These are phyloP conservation scores for Angomonas ambiguus DNA, from an alignment of 208 protist species.

Conservation along the genomic window DNA sequence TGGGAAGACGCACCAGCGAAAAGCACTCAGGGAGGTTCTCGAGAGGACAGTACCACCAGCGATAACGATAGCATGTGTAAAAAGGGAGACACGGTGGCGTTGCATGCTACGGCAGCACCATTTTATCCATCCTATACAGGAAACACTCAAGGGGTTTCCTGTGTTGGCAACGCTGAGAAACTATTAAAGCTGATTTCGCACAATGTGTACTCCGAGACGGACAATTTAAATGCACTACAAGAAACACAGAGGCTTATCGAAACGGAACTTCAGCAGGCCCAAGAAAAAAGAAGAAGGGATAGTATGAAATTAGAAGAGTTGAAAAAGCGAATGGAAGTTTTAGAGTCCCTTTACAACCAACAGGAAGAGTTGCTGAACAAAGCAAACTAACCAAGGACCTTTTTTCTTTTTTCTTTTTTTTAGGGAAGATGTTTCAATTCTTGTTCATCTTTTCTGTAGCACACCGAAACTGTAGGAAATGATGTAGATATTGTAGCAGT, in stretches of 20 bases:
- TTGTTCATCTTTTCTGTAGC: no score
- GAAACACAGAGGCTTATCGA: slow-evolving; percentile 71
- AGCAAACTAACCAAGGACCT: no score
- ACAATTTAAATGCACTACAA: slow-evolving; percentile 47
- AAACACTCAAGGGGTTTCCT: slow-evolving; percentile 8
- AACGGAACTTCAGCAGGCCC: slow-evolving; percentile 41
- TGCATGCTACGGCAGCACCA: neutral
- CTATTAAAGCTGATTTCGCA: slow-evolving; percentile 58
- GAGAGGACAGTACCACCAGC: neutral
- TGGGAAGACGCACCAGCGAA: neutral
- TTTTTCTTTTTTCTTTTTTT: no score
- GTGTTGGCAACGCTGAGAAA: slow-evolving; percentile 7
- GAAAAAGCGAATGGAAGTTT: slow-evolving; percentile 12
- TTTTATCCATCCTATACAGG: neutral
- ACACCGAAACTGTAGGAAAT: no score
- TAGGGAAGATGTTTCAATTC: no score
- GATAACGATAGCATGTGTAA: neutral
- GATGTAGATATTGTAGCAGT: no score
- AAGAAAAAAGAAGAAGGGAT: slow-evolving; percentile 25
- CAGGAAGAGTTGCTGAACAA: slow-evolving; percentile 15
- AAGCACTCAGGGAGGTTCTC: neutral
- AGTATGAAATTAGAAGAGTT: slow-evolving; percentile 25
- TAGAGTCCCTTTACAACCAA: slow-evolving; percentile 16
- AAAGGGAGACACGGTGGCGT: slow-evolving; percentile 1
- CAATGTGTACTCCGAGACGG: slow-evolving; percentile 44